Base-by-base conservation (phyloP, 1,284 basidiomycete species). In the Phylloboletellus chloephorus region DNA sequence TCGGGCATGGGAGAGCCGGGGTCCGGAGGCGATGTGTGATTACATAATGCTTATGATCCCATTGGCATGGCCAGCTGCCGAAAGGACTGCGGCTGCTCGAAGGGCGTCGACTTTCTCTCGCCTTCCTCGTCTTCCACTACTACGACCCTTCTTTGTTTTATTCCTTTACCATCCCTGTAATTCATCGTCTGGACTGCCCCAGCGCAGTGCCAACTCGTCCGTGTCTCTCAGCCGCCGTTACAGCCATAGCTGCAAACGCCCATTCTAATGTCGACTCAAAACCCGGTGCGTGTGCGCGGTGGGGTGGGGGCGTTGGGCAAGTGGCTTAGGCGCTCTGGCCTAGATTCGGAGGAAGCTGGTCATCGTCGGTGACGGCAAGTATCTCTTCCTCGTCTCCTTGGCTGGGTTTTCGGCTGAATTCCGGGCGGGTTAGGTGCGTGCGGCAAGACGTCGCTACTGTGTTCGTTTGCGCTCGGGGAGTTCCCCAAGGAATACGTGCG, bases 401-500 rank as follows among this genome's bases (percentile, higher is more conserved):
- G 11, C n/a, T 7, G 7, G 25, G 5, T 26, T n/a, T n/a, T n/a
- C n/a, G 3, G 9, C 25, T 10, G 25, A 12, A 26, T n/a, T n/a
- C n/a, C 11, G 9, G n/a, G 16, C 13, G 17, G 25, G 10, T 29
- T 37, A 86, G 84, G 85, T 70, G 85, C 86, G 52, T 88, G 85
- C 56, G 85, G 85, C 55, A 88, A 89, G 72, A 89, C 88, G 17
- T 88, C 84, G 31, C 68, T 92, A 35, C 67, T 92, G 28, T 88
- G 83, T 58, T 88, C 90, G 16, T 97, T 97, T 65, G 91, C 92
- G 5, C 79, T 97, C 28, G 95, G 95, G 47, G 89, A 97, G 67
- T 98, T 98, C 58, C 95, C 94, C 31, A 91, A 92, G 66, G 88
- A 91, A 82, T 96, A 97, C 63, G 93, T 89, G 62, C 56, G 83